Conservation (phyloP, 73 alveolate genomes). For the Durusdinium trenchii region DNA sequence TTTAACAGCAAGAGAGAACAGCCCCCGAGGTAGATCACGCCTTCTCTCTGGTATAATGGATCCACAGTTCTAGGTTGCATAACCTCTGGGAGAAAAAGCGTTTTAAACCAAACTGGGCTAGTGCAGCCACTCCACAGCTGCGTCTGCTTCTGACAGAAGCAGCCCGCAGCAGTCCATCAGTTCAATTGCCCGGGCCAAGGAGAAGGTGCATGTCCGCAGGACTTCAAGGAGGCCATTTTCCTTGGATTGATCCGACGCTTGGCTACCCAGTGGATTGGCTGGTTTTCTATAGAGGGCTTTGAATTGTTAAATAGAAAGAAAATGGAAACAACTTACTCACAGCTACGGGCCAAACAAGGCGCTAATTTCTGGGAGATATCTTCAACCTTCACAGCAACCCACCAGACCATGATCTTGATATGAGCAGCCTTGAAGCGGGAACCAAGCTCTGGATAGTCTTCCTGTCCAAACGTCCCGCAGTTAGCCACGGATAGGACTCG, state of each 20-base stretch:
- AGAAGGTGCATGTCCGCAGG: neutral
- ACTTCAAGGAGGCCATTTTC: neutral
- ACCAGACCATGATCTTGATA: constrained; percentile 8
- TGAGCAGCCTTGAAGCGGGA: constrained; percentile 1
- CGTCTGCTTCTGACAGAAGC: neutral
- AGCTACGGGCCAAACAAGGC: neutral
- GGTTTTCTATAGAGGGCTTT: too few species aligned
- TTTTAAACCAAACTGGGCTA: neutral
- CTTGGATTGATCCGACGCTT: too few species aligned
- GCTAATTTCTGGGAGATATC: neutral
- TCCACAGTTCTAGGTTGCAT: too few species aligned
- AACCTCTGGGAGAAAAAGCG: neutral
- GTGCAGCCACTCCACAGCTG: neutral
- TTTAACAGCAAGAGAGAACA: too few species aligned
- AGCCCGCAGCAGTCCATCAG: neutral
- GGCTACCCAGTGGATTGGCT: too few species aligned
- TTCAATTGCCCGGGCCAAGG: neutral
- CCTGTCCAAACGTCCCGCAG: neutral
- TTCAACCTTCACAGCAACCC: neutral
- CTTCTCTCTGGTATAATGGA: too few species aligned
- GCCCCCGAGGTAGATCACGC: too few species aligned
- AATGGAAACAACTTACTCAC: neutral
- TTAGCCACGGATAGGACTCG: neutral
- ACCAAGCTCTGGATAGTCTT: neutral
- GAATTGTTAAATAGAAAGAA: too few species aligned